phyloP scores from a whole-genome alignment of 176 grass and related monocot species.

The Aegilops longissima region DNA sequence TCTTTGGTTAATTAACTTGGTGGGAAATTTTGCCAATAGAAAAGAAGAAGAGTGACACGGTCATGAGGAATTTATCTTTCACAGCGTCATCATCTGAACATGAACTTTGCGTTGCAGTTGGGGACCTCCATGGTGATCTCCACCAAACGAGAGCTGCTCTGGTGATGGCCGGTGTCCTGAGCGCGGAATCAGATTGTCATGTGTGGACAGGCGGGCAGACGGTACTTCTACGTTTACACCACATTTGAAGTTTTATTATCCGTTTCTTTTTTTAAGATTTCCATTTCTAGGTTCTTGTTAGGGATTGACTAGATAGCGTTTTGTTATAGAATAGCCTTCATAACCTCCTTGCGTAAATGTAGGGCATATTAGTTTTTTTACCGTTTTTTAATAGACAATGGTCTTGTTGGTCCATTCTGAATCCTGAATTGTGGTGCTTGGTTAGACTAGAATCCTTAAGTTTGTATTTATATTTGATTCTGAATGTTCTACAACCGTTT shows the following conservation, averaged over 20 bases:
- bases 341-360: no score
- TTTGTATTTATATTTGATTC: neutral
- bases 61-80: no score
- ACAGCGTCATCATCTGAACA: neutral
- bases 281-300: neutral
- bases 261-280: neutral
- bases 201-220: constrained; percentile 84
- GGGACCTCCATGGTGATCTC: constrained; percentile 89
- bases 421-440: neutral
- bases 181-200: constrained; percentile 47
- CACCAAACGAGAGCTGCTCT: constrained; percentile 71
- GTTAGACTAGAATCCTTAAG: neutral
- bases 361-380: no score
- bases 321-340: neutral
- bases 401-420: neutral
- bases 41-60: neutral
- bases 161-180: constrained; percentile 68
- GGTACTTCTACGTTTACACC: constrained; percentile 31
- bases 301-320: neutral
- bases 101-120: constrained; percentile 47
- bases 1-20: neutral
- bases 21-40: neutral
- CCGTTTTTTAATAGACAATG: no score
- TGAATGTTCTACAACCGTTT: neutral
- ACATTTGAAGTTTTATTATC: neutral